Evolutionary conservation across 768 basidiomycete species (phyloP).

Genomic region (Pulveroboletus sp.): DNA sequence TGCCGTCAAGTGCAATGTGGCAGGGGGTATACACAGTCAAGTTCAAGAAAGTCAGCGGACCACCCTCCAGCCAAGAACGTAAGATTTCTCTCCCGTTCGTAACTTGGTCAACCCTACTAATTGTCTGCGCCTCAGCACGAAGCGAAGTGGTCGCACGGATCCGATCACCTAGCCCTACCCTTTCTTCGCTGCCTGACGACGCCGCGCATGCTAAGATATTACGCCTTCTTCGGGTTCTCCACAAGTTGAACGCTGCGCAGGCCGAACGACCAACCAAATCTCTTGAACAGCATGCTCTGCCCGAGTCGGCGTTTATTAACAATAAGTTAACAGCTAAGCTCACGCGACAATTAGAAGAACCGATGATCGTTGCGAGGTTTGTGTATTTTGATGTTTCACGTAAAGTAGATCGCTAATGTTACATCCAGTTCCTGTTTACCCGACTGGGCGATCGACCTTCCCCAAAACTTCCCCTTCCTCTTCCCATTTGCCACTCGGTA

Average conservation of each 20-base stretch:
- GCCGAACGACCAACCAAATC: conserved; percentile 50
- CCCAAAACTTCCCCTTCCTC: conserved; percentile 95
- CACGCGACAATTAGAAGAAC: conserved; percentile 95
- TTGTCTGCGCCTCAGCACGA: conserved; percentile 27
- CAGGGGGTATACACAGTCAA: conserved; percentile 88
- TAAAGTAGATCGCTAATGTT: not conserved
- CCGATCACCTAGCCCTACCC: conserved; percentile 59
- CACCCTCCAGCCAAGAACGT: conserved; percentile 63
- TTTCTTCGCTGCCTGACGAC: conserved; percentile 80
- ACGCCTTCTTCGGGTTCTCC: conserved; percentile 81
- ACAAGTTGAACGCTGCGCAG: conserved; percentile 76
- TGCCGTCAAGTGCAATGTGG: conserved; percentile 76
- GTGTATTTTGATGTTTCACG: conserved; percentile 18
- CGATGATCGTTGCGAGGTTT: conserved; percentile 97
- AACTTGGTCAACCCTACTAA: conserved; percentile 1
- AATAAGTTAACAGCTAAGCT: conserved; percentile 98
- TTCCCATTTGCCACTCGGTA: conserved; percentile 99
- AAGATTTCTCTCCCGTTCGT: conserved; percentile 20
- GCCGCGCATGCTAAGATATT: conserved; percentile 87
- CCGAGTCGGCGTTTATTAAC: conserved; percentile 89
- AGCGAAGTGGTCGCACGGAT: conserved; percentile 44
- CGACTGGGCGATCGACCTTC: conserved; percentile 95
- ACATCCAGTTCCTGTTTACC: conserved; percentile 81
- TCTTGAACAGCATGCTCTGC: conserved; percentile 53
- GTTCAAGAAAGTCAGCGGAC: conserved; percentile 89